Percentiles rank a stretch among this genome's conserved stretches.
Conservation (phyloP, 805 yeast genomes). For the Saturnispora gosingensis region DNA sequence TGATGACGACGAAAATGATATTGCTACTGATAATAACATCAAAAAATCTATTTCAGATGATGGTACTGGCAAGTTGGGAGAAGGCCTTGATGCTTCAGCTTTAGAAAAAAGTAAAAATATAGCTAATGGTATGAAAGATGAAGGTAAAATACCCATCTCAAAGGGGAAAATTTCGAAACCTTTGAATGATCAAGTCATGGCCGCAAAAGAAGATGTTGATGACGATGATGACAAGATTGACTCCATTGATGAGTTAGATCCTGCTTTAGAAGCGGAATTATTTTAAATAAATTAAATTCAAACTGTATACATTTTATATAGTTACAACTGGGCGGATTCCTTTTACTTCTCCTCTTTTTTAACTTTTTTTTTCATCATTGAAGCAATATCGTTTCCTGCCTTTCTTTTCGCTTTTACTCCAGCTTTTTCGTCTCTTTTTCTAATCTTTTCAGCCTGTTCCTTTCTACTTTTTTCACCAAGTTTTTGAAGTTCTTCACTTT, state of each 20-base stretch:
- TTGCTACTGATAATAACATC: background rate
- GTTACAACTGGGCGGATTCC: background rate
- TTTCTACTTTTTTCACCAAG: constrained; percentile 62
- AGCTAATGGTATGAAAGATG: constrained; percentile 19
- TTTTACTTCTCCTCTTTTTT: constrained; percentile 8
- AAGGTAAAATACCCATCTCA: constrained; percentile 19
- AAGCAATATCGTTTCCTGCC: constrained; percentile 16
- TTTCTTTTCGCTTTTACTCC: constrained; percentile 16
- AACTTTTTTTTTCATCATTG: constrained; percentile 18
- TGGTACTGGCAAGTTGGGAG: background rate
- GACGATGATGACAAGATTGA: constrained; percentile 1
- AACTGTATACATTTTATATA: background rate
- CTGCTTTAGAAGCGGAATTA: constrained; percentile 5
- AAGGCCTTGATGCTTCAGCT: background rate
- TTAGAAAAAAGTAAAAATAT: constrained; percentile 15
- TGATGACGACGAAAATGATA: background rate
- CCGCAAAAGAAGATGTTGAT: constrained; percentile 10
- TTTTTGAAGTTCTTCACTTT: constrained; percentile 39
- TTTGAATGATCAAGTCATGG: constrained; percentile 20
- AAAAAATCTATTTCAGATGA: background rate
- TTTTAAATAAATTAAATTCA: background rate
- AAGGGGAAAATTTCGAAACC: constrained; percentile 23
- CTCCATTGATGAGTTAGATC: constrained; percentile 1
- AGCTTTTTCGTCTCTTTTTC: constrained; percentile 36
- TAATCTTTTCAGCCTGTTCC: constrained; percentile 58